Conservation (phyloP, 2,329 filamentous ascomycete genomes). For the Chalara sp. region DNA sequence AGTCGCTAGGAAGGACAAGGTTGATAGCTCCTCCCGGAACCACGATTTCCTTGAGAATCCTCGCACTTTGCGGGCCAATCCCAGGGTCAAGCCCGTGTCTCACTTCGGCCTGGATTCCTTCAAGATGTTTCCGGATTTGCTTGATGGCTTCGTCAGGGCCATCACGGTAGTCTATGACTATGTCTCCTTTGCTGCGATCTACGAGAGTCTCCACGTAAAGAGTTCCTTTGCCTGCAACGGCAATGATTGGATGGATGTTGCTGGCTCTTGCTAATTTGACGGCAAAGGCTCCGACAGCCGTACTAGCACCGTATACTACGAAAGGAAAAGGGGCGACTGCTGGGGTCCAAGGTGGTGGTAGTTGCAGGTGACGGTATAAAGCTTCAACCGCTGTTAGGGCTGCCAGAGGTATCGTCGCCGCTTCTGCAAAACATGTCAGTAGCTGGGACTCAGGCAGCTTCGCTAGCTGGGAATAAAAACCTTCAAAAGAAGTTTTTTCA, state of each 20-base stretch:
- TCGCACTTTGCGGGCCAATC: background rate
- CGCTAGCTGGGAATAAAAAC: no score
- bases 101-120: background rate
- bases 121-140: background rate
- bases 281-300: slow-evolving; percentile 47
- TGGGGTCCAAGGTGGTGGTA: slow-evolving; percentile 43
- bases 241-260: slow-evolving; percentile 52
- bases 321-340: slow-evolving; percentile 22
- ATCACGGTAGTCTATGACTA: slow-evolving; percentile 46
- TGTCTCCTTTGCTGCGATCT: slow-evolving; percentile 40
- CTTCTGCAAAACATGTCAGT: slow-evolving; percentile 27
- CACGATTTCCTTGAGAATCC: background rate
- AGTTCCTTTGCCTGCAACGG: slow-evolving; percentile 42
- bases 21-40: background rate
- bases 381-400: slow-evolving; percentile 46
- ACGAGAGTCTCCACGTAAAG: slow-evolving; percentile 41
- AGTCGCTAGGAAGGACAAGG: background rate
- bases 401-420: slow-evolving; percentile 48
- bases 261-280: slow-evolving; percentile 38
- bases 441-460: no score
- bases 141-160: slow-evolving; percentile 32
- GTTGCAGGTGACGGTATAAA: slow-evolving; percentile 37
- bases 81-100: background rate
- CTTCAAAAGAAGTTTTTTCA: slow-evolving; percentile 8
- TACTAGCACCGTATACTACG: slow-evolving; percentile 43